phyloP scores from a whole-genome alignment of 2,329 filamentous ascomycete genomes.

The Fusarium clavum region DNA sequence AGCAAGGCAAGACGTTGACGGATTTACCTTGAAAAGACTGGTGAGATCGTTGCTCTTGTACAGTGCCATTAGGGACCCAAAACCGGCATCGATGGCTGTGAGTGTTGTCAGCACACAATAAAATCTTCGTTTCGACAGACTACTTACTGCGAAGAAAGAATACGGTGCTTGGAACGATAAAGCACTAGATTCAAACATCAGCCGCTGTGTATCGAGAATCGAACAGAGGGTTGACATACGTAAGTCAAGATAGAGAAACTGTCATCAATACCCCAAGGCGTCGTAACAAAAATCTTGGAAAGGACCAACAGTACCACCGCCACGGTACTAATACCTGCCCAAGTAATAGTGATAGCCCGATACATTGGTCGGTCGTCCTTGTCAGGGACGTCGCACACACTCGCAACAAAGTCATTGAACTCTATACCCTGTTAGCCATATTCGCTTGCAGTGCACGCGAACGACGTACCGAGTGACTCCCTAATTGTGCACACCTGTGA shows the following conservation, averaged over 20 bases:
- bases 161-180: neutral
- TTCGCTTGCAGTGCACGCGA: rapidly evolving
- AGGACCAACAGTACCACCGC: neutral
- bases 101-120: too few species aligned
- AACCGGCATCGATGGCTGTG: neutral
- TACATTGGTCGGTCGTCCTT: neutral
- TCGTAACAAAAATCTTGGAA: neutral
- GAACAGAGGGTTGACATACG: neutral
- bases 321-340: neutral
- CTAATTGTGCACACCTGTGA: neutral
- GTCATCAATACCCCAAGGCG: slow-evolving; percentile 2
- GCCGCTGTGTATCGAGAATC: rapidly evolving
- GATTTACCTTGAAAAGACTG: neutral
- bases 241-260: neutral
- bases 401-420: neutral
- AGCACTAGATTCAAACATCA: neutral
- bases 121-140: too few species aligned
- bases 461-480: neutral
- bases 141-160: neutral
- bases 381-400: neutral
- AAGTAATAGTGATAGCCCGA: neutral
- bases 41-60: neutral
- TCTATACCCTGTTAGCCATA: neutral
- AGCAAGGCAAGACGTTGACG: rapidly evolving
- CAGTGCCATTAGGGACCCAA: neutral